phyloP scores from a whole-genome alignment of 148 eudicot species.

The Rhododendron mucronatum region DNA sequence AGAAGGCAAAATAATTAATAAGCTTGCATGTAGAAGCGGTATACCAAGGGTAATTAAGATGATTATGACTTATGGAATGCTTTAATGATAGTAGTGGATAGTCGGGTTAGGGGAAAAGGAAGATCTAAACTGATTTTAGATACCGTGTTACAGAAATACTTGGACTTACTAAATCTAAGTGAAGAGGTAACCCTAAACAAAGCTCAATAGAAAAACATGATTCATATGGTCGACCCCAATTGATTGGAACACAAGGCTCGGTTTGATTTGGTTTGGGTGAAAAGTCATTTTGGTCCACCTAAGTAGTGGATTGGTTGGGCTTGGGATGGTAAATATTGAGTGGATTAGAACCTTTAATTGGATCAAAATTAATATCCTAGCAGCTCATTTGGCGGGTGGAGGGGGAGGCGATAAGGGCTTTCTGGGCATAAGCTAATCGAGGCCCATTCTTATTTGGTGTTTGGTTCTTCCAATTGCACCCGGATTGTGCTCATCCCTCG shows the following conservation, averaged over 20 bases:
- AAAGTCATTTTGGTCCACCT: background rate
- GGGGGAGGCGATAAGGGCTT: background rate
- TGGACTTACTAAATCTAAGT: too few relatives aligned
- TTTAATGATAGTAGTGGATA: too few relatives aligned
- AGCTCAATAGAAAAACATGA: too few relatives aligned
- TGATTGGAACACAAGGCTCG: too few relatives aligned
- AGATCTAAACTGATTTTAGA: too few relatives aligned
- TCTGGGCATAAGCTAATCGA: too few relatives aligned
- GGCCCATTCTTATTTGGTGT: background rate
- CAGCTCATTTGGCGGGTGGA: background rate
- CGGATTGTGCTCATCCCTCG: background rate
- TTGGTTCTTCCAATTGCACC: background rate
- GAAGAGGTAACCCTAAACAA: too few relatives aligned
- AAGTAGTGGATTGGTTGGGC: background rate
- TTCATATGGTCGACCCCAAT: too few relatives aligned
- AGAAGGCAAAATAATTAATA: background rate
- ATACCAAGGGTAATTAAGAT: background rate
- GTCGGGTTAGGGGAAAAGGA: too few relatives aligned
- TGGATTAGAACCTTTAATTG: background rate
- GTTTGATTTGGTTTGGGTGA: too few relatives aligned
- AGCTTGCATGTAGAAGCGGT: background rate
- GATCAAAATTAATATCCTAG: background rate
- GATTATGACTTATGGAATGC: background rate
- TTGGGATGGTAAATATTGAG: background rate
- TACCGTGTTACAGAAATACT: too few relatives aligned